phyloP scores from a whole-genome alignment of 108 stramenopile genomes.

The Parietichytrium sp. region DNA sequence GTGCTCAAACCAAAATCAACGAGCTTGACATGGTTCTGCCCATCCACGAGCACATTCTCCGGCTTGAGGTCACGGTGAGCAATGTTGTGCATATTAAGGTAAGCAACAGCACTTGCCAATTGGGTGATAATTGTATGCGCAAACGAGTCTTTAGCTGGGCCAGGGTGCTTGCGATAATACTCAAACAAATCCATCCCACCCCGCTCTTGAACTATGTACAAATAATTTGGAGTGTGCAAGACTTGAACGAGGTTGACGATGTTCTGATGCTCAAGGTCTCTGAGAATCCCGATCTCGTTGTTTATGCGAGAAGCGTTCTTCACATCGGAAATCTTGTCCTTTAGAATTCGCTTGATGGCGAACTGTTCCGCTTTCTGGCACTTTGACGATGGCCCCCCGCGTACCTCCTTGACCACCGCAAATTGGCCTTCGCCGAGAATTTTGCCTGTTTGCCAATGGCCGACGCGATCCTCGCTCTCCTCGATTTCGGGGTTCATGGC shows the following conservation, averaged over 20 bases:
- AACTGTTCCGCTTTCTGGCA: not conserved
- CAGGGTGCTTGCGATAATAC: not conserved
- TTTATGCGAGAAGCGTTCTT: not conserved
- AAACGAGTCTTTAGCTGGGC: not conserved
- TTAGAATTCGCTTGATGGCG: slow-evolving; percentile 2
- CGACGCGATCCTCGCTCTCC: slow-evolving; percentile 8
- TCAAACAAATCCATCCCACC: slow-evolving; percentile 24
- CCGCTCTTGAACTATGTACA: slow-evolving; percentile 13
- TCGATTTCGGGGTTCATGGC: not conserved
- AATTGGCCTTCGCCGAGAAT: slow-evolving; percentile 31
- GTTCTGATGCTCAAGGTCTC: not conserved
- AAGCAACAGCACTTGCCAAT: slow-evolving; percentile 57
- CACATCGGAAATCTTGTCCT: not conserved
- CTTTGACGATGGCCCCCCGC: not conserved
- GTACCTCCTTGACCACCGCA: not conserved
- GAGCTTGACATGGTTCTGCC: slow-evolving; percentile 47
- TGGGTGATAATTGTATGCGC: slow-evolving; percentile 47
- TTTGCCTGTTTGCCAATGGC: not conserved
- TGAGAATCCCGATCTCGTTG: slow-evolving; percentile 11
- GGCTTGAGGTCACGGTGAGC: slow-evolving; percentile 66
- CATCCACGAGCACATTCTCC: slow-evolving; percentile 56
- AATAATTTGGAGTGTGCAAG: not conserved
- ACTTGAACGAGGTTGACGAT: slow-evolving; percentile 24
- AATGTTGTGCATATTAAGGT: slow-evolving; percentile 54
- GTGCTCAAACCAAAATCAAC: slow-evolving; percentile 46